Evolutionary conservation across 2,329 filamentous ascomycete species (phyloP).

Genomic region (Elsinoe ampelina): DNA sequence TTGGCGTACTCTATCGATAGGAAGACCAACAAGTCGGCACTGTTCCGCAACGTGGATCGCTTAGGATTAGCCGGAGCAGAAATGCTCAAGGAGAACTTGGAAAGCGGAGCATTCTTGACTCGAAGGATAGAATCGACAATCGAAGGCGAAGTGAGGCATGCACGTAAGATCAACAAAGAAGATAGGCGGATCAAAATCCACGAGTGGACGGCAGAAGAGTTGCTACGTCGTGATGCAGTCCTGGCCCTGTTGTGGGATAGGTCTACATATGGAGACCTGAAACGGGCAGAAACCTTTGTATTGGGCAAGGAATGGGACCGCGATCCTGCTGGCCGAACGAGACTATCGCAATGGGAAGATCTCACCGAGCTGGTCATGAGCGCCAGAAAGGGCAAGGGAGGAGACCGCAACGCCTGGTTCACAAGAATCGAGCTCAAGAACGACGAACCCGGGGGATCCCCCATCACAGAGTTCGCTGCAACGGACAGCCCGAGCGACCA

Average conservation of each 20-base stretch:
- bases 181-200: slow-evolving; percentile 56
- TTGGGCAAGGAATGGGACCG: slow-evolving; percentile 54
- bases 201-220: slow-evolving; percentile 43
- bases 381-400: not conserved
- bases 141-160: slow-evolving; percentile 40
- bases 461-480: too few relatives aligned
- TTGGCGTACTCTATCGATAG: not conserved
- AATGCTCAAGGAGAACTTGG: slow-evolving; percentile 60
- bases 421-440: not conserved
- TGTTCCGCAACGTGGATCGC: slow-evolving; percentile 27
- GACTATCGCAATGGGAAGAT: slow-evolving; percentile 6
- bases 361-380: too few relatives aligned
- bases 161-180: slow-evolving; percentile 61
- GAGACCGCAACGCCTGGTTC: not conserved
- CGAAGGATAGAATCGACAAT: slow-evolving; percentile 47
- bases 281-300: too few relatives aligned
- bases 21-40: not conserved
- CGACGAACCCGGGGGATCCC: not conserved
- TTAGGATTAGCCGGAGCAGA: slow-evolving; percentile 57
- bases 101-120: slow-evolving; percentile 46
- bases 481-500: too few relatives aligned
- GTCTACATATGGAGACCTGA: too few relatives aligned
- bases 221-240: slow-evolving; percentile 49
- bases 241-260: slow-evolving; percentile 28
- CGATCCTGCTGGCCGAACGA: slow-evolving; percentile 18